These are phyloP conservation scores for Gyromitra esculenta DNA, from an alignment of 2,329 filamentous ascomycete species.

Conservation along the genomic window DNA sequence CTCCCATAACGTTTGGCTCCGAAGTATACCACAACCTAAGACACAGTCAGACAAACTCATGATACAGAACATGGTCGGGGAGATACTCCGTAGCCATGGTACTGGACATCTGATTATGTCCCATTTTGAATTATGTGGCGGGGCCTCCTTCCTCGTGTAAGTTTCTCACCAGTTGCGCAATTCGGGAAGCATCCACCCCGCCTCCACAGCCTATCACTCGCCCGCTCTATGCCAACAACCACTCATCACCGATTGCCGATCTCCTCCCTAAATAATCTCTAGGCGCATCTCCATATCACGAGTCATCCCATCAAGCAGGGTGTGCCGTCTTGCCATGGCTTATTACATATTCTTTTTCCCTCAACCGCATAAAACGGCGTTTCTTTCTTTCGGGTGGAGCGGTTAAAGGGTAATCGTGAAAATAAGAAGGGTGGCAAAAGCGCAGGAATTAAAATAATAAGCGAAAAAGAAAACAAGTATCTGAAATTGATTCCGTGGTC, in stretches of 20 bases:
- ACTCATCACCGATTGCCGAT: neutral
- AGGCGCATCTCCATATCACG: neutral
- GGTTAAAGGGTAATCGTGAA: neutral
- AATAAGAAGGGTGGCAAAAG: neutral
- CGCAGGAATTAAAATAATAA: neutral
- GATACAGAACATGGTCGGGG: neutral
- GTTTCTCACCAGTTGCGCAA: neutral
- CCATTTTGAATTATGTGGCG: neutral
- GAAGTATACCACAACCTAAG: neutral
- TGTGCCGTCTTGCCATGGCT: neutral
- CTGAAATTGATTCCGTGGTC: neutral
- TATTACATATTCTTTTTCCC: neutral
- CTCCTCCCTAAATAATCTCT: neutral
- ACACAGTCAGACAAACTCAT: neutral
- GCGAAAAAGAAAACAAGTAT: neutral
- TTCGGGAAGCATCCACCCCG: neutral
- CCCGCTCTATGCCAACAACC: neutral
- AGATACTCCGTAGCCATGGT: neutral
- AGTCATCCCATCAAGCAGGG: neutral
- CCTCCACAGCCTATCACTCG: neutral
- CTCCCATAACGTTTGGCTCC: neutral
- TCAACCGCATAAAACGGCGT: neutral
- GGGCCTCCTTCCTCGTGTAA: neutral
- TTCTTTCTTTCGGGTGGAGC: neutral
- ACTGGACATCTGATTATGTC: neutral